A percentile compares a stretch with the other conserved stretches of the same genome.
Conservation (phyloP, 2,329 filamentous ascomycete species). For the Colletotrichum trifolii region DNA sequence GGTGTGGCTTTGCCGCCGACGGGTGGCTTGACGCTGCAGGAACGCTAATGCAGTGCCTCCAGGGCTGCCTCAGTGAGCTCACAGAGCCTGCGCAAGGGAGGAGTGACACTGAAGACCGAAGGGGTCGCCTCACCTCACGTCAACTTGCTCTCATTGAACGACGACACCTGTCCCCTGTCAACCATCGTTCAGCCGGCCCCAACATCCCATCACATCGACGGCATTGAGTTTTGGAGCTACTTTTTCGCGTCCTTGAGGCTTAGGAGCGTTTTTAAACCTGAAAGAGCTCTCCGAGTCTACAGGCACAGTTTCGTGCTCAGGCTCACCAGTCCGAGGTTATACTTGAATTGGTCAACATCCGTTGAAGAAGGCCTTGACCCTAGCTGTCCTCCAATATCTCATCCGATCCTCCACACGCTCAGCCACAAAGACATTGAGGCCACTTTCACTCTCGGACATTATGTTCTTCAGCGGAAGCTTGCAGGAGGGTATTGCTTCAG, state of each 20-base stretch:
- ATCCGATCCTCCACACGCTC: not conserved
- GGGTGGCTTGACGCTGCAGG: too few relatives aligned
- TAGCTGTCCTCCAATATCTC: too few relatives aligned
- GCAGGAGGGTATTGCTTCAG: constrained; percentile 82
- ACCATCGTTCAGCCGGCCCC: not conserved
- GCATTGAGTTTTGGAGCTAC: not conserved
- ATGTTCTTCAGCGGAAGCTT: constrained; percentile 89
- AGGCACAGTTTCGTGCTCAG: too few relatives aligned
- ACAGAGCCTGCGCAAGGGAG: constrained; percentile 9
- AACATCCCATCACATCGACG: constrained; percentile 1
- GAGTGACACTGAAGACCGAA: not conserved
- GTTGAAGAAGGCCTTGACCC: too few relatives aligned
- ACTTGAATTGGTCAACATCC: too few relatives aligned
- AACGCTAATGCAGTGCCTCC: too few relatives aligned
- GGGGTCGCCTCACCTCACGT: too few relatives aligned
- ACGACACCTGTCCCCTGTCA: constrained; percentile 34
- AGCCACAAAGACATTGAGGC: not conserved
- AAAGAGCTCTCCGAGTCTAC: not conserved
- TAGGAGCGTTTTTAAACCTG: not conserved
- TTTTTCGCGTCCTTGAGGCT: not conserved
- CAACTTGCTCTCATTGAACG: not conserved
- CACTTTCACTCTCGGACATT: constrained; percentile 22
- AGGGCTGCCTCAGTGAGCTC: too few relatives aligned
- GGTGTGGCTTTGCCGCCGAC: too few relatives aligned
- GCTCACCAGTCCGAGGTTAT: too few relatives aligned